Conservation (phyloP, 345 rosid genomes). For the Sisymbrium altissimum region DNA sequence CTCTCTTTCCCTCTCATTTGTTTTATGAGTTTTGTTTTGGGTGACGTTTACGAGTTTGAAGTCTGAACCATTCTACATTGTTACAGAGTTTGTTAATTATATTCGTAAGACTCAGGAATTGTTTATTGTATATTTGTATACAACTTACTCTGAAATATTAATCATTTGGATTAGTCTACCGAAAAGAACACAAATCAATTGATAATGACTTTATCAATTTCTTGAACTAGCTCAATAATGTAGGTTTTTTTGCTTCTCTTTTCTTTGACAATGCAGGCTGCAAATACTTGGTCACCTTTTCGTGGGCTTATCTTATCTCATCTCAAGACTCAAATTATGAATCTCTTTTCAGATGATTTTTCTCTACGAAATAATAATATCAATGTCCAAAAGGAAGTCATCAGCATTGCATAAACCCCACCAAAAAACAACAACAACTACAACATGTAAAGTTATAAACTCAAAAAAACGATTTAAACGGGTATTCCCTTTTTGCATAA, state of each 20-base stretch:
- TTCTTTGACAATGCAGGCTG: not conserved
- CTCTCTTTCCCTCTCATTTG: not conserved
- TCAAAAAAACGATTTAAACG: not conserved
- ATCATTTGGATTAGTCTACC: not conserved
- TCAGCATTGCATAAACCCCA: not conserved
- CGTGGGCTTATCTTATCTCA: not conserved
- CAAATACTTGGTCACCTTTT: not conserved
- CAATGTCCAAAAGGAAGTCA: not conserved
- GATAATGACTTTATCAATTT: not conserved
- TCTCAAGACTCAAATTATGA: not conserved
- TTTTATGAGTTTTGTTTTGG: not conserved
- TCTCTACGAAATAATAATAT: not conserved
- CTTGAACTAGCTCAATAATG: not conserved
- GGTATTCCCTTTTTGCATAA: not conserved
- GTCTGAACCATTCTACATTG: not conserved
- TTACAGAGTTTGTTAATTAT: not conserved
- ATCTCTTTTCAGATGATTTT: not conserved
- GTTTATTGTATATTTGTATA: too few species aligned
- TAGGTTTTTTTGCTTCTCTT: not conserved
- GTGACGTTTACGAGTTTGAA: not conserved
- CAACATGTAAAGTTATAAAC: not conserved
- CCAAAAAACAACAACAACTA: not conserved
- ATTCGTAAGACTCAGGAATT: not conserved
- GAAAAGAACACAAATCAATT: not conserved
- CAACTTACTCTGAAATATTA: too few species aligned